These are phyloP conservation scores for Nemophila menziesii DNA, from an alignment of 257 asterid species.

Conservation along the genomic window DNA sequence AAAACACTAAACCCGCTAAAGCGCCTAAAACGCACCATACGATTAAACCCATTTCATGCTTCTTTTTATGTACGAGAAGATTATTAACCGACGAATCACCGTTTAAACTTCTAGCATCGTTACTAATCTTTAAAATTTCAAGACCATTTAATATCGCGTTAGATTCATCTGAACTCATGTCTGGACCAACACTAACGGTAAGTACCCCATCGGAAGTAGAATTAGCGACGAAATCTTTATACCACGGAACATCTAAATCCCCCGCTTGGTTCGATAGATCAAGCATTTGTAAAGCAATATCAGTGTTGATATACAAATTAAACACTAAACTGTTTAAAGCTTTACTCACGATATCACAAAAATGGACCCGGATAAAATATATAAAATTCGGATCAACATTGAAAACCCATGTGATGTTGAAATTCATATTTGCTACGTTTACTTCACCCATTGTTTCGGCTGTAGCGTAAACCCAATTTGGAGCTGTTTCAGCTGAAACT, in stretches of 20 bases:
- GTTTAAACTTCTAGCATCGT: slow-evolving; percentile 28
- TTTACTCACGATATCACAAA: slow-evolving; percentile 34
- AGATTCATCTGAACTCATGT: slow-evolving; percentile 6
- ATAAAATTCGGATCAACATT: slow-evolving; percentile 26
- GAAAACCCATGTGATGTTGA: slow-evolving; percentile 40
- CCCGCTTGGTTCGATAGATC: slow-evolving; percentile 27
- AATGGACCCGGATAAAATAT: slow-evolving; percentile 31
- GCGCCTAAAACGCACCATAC: slow-evolving; percentile 27
- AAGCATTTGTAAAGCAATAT: slow-evolving; percentile 19
- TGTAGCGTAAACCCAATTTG: slow-evolving; percentile 35
- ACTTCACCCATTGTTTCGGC: slow-evolving; percentile 42
- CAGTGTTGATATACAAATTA: slow-evolving; percentile 24
- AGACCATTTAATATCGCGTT: slow-evolving; percentile 38
- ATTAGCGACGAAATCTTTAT: slow-evolving; percentile 27
- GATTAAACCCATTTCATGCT: slow-evolving; percentile 13
- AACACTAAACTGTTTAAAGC: slow-evolving; percentile 24
- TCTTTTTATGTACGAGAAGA: slow-evolving; percentile 20
- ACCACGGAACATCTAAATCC: slow-evolving; percentile 25
- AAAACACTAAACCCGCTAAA: slow-evolving; percentile 14
- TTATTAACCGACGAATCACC: slow-evolving; percentile 26
- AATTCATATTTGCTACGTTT: slow-evolving; percentile 24
- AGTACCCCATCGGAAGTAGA: slow-evolving; percentile 22
- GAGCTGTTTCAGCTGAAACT: slow-evolving; percentile 29
- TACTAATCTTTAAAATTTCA: slow-evolving; percentile 41
- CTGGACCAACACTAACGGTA: slow-evolving; percentile 38